phyloP scores from a whole-genome alignment of 2,329 filamentous ascomycete species.

The Metarhizium robertsii region DNA sequence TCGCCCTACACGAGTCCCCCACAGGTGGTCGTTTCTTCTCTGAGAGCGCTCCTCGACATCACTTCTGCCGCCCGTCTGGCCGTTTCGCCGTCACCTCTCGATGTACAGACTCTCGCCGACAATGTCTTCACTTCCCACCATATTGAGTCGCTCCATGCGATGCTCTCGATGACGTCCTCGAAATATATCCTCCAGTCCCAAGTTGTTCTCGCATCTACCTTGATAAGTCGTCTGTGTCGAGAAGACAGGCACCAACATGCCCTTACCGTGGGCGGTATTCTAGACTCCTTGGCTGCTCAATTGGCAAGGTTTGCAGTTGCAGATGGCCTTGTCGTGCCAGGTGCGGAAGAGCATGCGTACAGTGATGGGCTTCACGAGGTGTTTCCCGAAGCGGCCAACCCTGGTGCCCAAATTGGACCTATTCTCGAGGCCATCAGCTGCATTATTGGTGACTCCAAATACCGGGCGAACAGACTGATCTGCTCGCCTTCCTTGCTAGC shows the following conservation, averaged over 20 bases:
- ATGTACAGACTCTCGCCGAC: constrained; percentile 46
- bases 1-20: constrained; percentile 54
- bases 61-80: constrained; percentile 54
- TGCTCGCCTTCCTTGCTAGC: constrained; percentile 61
- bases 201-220: constrained; percentile 46
- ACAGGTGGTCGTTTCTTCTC: constrained; percentile 60
- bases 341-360: constrained; percentile 45
- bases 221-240: constrained; percentile 52
- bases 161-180: constrained; percentile 51
- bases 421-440: constrained; percentile 69
- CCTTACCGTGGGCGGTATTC: constrained; percentile 62
- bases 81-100: constrained; percentile 38
- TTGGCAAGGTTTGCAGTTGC: constrained; percentile 62
- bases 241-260: constrained; percentile 61
- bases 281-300: constrained; percentile 69
- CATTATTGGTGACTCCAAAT: constrained; percentile 71
- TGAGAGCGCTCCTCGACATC: constrained; percentile 66
- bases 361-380: constrained; percentile 44
- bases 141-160: constrained; percentile 52
- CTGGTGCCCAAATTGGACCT: constrained; percentile 50
- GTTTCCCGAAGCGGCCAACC: constrained; percentile 53
- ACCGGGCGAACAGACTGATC: constrained; percentile 62
- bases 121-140: constrained; percentile 54
- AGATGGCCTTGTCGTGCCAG: constrained; percentile 59
- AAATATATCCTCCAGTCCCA: constrained; percentile 49